A percentile compares a stretch with the other conserved stretches of the same genome.
Conservation (phyloP, 371 early-diverging fungal genomes). For the Mortierella sp. region DNA sequence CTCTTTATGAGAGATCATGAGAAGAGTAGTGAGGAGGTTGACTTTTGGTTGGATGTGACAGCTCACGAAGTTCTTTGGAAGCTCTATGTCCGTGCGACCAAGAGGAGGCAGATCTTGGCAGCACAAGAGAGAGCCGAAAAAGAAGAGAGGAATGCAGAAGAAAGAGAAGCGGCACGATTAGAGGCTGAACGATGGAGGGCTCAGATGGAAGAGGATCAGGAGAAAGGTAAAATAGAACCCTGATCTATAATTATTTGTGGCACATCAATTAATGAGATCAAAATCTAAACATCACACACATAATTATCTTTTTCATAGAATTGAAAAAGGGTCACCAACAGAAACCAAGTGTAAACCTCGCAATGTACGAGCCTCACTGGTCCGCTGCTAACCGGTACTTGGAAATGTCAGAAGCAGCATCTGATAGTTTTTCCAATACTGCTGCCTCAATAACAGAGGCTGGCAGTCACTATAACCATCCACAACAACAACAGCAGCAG, state of each 20-base stretch:
- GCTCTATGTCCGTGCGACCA: conserved; percentile 57
- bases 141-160: conserved; percentile 7
- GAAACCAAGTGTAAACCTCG: conserved; percentile 25
- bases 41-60: conserved; percentile 77
- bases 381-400: conserved; percentile 39
- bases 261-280: too few relatives aligned
- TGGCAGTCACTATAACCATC: too few relatives aligned
- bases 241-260: too few relatives aligned
- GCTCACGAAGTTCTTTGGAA: conserved; percentile 75
- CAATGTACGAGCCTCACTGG: conserved; percentile 49
- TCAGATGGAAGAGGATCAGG: background rate
- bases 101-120: conserved; percentile 21
- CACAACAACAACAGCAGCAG: background rate
- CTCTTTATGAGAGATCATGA: conserved; percentile 74
- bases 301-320: too few relatives aligned
- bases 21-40: conserved; percentile 71
- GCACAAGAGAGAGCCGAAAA: conserved; percentile 15
- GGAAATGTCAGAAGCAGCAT: conserved; percentile 18
- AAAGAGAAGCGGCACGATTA: conserved; percentile 3
- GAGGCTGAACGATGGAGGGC: background rate
- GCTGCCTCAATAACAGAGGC: too few relatives aligned
- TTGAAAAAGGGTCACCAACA: conserved; percentile 18
- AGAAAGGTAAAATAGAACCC: background rate
- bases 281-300: background rate
- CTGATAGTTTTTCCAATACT: background rate